phyloP scores from a whole-genome alignment of 2,329 filamentous ascomycete genomes.

The Stachybotrys echinatus region DNA sequence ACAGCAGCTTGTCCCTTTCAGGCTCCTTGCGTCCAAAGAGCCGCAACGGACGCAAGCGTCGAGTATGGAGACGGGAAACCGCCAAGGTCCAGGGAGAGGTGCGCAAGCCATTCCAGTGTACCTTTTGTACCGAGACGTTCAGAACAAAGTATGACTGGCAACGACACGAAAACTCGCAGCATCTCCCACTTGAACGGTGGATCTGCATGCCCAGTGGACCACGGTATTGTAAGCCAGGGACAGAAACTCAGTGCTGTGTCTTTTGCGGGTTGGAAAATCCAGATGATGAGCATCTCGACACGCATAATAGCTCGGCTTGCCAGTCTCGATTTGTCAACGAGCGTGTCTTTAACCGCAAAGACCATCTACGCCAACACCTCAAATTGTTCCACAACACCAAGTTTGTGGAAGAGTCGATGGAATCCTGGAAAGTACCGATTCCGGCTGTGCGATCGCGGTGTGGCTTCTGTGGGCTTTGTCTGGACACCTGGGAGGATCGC shows the following conservation, averaged over 20 bases:
- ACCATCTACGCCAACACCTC: constrained; percentile 35
- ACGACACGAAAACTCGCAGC: constrained; percentile 43
- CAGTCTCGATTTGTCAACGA: constrained; percentile 41
- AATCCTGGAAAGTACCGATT: constrained; percentile 30
- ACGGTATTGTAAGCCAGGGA: constrained; percentile 28
- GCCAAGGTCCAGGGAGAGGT: constrained; percentile 6
- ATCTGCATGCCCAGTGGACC: constrained; percentile 32
- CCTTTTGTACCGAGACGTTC: constrained; percentile 39
- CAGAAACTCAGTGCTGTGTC: constrained; percentile 20
- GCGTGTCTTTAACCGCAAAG: constrained; percentile 37
- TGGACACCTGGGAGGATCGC: constrained; percentile 30
- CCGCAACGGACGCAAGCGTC: constrained; percentile 8
- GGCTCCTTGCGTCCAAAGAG: background rate
- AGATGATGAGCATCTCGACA: constrained; percentile 24
- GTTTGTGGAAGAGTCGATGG: constrained; percentile 15
- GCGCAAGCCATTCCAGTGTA: constrained; percentile 31
- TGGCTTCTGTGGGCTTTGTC: constrained; percentile 29
- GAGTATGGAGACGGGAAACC: constrained; percentile 12
- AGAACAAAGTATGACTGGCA: constrained; percentile 40
- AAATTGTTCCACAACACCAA: constrained; percentile 36
- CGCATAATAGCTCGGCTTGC: constrained; percentile 36
- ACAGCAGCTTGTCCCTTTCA: constrained; percentile 2
- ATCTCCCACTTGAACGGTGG: constrained; percentile 39
- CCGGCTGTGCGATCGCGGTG: constrained; percentile 31
- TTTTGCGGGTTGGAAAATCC: constrained; percentile 30